Percentiles rank a stretch among this genome's conserved stretches.
phyloP scores from a whole-genome alignment of 228 moss, liverwort and hornwort species.

The Sphagnum magellanicum region DNA sequence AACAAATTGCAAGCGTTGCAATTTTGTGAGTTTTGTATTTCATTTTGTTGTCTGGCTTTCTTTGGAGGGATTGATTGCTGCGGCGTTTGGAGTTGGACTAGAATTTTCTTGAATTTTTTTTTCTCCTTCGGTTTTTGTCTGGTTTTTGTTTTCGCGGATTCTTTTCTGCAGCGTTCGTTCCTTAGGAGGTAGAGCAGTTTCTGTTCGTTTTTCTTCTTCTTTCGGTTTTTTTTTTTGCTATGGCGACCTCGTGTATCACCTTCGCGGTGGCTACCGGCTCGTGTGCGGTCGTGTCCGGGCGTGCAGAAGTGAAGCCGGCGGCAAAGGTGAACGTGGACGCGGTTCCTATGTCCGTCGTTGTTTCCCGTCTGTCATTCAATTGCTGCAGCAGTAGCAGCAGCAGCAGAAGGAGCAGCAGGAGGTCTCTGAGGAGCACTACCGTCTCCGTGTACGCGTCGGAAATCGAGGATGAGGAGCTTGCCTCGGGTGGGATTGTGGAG shows the following conservation, averaged over 20 bases:
- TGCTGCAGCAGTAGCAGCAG: background rate
- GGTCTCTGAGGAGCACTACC: constrained; percentile 21
- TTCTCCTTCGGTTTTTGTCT: too few species aligned
- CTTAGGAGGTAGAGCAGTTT: too few species aligned
- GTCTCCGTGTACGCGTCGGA: constrained; percentile 69
- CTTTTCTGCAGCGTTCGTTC: too few species aligned
- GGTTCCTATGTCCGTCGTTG: background rate
- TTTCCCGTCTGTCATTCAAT: background rate
- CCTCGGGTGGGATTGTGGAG: background rate
- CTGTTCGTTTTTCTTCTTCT: too few species aligned
- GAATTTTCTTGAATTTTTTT: too few species aligned
- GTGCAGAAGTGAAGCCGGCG: background rate
- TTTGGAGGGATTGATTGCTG: too few species aligned
- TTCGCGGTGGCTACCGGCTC: background rate
- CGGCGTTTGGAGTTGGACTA: too few species aligned
- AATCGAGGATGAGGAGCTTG: constrained; percentile 29
- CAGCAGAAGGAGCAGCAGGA: constrained; percentile 1
- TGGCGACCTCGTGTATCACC: background rate
- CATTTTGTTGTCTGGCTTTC: too few species aligned
- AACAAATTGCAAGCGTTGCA: too few species aligned
- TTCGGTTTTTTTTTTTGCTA: background rate
- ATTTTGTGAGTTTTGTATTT: too few species aligned
- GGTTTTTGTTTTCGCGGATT: too few species aligned
- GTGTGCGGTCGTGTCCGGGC: background rate
- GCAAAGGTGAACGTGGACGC: background rate